Conservation (phyloP, 495 filamentous ascomycete genomes). For the Amorphotheca resinae region DNA sequence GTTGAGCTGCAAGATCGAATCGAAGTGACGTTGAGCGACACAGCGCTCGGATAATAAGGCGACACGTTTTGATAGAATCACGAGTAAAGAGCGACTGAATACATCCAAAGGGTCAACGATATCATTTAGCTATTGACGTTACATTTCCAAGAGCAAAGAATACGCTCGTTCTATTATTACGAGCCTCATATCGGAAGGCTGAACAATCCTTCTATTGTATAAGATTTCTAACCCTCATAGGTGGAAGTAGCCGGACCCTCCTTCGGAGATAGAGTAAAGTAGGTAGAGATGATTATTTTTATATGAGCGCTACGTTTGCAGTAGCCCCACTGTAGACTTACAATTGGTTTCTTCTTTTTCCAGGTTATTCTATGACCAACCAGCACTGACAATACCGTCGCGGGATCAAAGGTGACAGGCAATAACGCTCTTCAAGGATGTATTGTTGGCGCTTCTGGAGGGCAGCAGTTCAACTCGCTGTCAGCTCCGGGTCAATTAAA, state of each 20-base stretch:
- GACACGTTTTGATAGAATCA: constrained; percentile 5
- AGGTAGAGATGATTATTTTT: not conserved
- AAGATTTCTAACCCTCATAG: too few species aligned
- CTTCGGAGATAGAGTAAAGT: too few species aligned
- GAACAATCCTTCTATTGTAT: too few species aligned
- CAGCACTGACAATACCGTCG: constrained; percentile 2
- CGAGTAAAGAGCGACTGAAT: too few species aligned
- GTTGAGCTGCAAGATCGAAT: too few species aligned
- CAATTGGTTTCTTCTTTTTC: too few species aligned
- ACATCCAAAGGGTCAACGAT: too few species aligned
- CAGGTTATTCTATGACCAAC: too few species aligned
- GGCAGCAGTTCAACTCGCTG: constrained; percentile 2
- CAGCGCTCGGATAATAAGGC: constrained; percentile 1
- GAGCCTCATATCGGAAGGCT: not conserved
- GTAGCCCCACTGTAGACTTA: too few species aligned
- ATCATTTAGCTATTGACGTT: too few species aligned
- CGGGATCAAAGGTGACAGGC: constrained; percentile 1
- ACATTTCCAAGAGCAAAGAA: not conserved
- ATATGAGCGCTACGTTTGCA: not conserved
- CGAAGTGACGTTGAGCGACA: too few species aligned
- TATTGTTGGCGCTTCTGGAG: constrained; percentile 4
- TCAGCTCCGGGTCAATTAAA: constrained; percentile 11
- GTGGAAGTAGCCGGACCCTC: too few species aligned
- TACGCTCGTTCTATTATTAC: not conserved
- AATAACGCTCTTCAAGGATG: not conserved